Conservation (phyloP, 192 early-diverging fungal species). For the Mycoemilia scoparia region DNA sequence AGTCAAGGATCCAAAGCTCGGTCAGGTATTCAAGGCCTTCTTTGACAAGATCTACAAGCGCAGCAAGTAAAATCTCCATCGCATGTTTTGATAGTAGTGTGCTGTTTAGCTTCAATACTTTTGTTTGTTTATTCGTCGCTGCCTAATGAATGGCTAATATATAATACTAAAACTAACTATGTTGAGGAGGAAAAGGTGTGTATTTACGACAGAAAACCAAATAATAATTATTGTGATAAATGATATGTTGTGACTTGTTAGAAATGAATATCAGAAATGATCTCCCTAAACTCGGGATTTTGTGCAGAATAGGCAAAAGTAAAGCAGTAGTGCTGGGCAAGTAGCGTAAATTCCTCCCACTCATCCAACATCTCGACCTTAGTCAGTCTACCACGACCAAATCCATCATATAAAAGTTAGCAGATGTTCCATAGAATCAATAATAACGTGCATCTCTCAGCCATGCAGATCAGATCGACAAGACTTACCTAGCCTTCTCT, state of each 20-base stretch:
- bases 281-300: no score
- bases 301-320: conserved; percentile 56
- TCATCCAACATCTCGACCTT: conserved; percentile 77
- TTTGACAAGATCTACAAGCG: conserved; percentile 95
- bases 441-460: no score
- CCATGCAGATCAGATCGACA: conserved; percentile 5
- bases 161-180: no score
- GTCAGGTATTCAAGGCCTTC: conserved; percentile 75
- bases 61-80: conserved; percentile 62
- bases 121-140: no score
- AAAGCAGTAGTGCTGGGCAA: conserved; percentile 74
- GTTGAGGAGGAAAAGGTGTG: no score
- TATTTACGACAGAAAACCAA: no score
- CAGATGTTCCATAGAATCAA: neutral
- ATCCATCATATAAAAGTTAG: neutral
- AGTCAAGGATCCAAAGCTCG: conserved; percentile 63
- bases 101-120: no score
- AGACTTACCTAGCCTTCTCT: conserved; percentile 6
- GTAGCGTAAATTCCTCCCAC: conserved; percentile 73
- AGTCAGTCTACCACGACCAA: conserved; percentile 32
- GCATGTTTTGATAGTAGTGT: no score
- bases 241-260: no score
- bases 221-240: no score
- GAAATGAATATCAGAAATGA: no score
- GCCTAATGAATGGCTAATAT: no score